Evolutionary conservation across 768 basidiomycete genomes (phyloP).

Genomic region (Russula foetens): DNA sequence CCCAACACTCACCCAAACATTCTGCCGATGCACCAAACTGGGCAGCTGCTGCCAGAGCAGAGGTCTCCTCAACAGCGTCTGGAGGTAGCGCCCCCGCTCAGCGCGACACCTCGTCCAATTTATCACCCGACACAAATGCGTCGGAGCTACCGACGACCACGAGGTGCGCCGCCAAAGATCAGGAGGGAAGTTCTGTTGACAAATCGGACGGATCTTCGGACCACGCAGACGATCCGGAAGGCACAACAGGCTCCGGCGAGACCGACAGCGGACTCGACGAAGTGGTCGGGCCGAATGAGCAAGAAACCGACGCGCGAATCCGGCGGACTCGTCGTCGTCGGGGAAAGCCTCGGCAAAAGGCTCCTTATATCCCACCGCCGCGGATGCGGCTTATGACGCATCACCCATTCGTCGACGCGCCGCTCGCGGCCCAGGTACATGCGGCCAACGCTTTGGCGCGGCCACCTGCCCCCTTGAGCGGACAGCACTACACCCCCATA

Average conservation of each 20-base stretch:
- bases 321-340: constrained; percentile 3
- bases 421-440: neutral
- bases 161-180: constrained; percentile 9
- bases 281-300: neutral
- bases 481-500: neutral
- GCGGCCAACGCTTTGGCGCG: neutral
- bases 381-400: constrained; percentile 6
- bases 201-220: constrained; percentile 1
- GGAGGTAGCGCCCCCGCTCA: neutral
- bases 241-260: neutral
- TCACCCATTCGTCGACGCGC: neutral
- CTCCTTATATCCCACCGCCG: constrained; percentile 7
- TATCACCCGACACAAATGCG: neutral
- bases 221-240: constrained; percentile 6
- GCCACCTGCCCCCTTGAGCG: neutral
- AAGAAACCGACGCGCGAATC: neutral
- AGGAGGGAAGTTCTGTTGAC: neutral
- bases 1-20: neutral
- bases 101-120: neutral
- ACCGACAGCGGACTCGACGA: neutral
- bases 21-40: constrained; percentile 9
- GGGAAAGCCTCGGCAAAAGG: constrained; percentile 1
- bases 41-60: constrained; percentile 1
- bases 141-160: neutral
- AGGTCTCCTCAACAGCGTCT: neutral